Base-by-base conservation (phyloP, 148 eudicot species). In the Vaccinium darrowii region DNA sequence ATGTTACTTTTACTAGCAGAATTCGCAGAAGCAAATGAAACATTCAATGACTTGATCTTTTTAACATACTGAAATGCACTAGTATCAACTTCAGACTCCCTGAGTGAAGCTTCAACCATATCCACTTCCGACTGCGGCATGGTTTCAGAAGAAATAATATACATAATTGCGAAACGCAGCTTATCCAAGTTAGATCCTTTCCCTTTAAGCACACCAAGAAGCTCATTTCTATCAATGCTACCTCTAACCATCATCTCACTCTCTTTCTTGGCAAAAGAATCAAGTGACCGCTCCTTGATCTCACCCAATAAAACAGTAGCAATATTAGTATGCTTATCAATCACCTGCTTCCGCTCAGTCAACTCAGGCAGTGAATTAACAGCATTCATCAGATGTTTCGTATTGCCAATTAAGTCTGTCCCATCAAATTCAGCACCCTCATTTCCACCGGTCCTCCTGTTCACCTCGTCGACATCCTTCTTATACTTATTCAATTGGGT, bases 21-120 rank as follows among this genome's bases (percentile, higher is more conserved):
- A 80, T 89, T 92, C 76, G 94, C 96, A 51, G 95, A 90, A 83
- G 96, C 98, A 36, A 95, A 90, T 4, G 99, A 92, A 36, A 95
- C 92, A 79, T 97, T 97, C 84, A 97, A 84, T 49, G 99, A 89
- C 83, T 97, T 97, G 47, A 97, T 97, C 91, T 93, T 97, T 79
- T 97, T 97, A 52, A 95, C 96, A 84, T 97, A 97, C 85, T 93
- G 98, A 85, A 95, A 97, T 14, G 99, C 98, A 87, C 98, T 94
- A n/a, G 87, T 90, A 87, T 97, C 99, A 84, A 95, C 92, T 90
- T 94, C 98, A 81, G 95, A 92, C 84, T 97, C 99, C 85, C 90
- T 93, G 13, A 97, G 91, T 11, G 98, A 91, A 12, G 91, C 43
- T 88, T 97, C 99, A 78, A 97, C 97, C 87, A 89, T 91, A 84